Conservation (phyloP, 1,284 basidiomycete genomes). For the Coniophora puteana region DNA sequence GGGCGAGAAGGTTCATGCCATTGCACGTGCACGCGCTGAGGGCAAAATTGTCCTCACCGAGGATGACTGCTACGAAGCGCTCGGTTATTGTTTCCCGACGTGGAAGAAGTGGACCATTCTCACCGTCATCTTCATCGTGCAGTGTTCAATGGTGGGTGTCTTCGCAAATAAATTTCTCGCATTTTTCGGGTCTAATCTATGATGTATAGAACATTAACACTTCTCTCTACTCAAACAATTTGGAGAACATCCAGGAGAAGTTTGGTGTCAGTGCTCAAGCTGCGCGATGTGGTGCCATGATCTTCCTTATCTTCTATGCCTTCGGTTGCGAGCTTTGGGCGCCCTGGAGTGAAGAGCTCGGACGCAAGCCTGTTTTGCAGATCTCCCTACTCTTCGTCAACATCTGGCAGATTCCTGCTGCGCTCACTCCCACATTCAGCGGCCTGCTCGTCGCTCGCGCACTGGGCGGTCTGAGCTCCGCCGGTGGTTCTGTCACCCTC, state of each 20-base stretch:
- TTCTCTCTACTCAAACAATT: slow-evolving; percentile 14
- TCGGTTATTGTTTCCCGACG: slow-evolving; percentile 13
- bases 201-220: slow-evolving; percentile 19
- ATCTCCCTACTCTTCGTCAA: slow-evolving; percentile 13
- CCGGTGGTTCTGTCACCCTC: slow-evolving; percentile 16
- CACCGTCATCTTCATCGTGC: slow-evolving; percentile 16
- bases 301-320: slow-evolving; percentile 16
- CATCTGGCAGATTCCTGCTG: slow-evolving; percentile 17
- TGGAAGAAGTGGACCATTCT: slow-evolving; percentile 17
- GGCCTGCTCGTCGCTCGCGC: slow-evolving; percentile 13
- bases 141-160: slow-evolving; percentile 18
- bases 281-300: slow-evolving; percentile 15
- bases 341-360: slow-evolving; percentile 17
- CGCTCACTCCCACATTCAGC: slow-evolving; percentile 14
- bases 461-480: slow-evolving; percentile 15
- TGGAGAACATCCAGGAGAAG: slow-evolving; percentile 8
- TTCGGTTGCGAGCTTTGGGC: slow-evolving; percentile 18
- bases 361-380: slow-evolving; percentile 16
- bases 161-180: too few relatives aligned
- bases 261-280: slow-evolving; percentile 12
- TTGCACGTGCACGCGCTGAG: too few relatives aligned
- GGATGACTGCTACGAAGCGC: slow-evolving; percentile 12
- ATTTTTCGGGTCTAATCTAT: too few relatives aligned
- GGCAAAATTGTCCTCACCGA: slow-evolving; percentile 13
- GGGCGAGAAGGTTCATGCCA: too few relatives aligned